Conservation (phyloP, 2,329 filamentous ascomycete species). For the Hypomyces perniciosus region DNA sequence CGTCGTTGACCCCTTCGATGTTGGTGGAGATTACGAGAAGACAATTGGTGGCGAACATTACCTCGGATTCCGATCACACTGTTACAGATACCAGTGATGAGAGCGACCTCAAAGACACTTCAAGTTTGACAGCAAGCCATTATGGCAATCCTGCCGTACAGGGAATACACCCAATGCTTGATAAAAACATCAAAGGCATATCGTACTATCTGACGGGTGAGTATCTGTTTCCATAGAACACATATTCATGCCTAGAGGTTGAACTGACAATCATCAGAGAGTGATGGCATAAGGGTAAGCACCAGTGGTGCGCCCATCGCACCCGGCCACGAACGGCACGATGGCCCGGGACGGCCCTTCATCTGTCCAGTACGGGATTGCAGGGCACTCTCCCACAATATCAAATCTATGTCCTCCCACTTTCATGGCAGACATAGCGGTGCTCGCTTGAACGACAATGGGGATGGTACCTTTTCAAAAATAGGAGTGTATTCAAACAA, state of each 20-base stretch:
- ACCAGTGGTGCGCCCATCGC: constrained; percentile 5
- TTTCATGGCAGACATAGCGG: constrained; percentile 10
- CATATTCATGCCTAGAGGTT: background rate
- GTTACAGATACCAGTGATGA: too few species aligned
- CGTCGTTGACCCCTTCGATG: too few species aligned
- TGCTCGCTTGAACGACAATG: constrained; percentile 32
- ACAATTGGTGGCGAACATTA: too few species aligned
- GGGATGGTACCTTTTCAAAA: constrained; percentile 33
- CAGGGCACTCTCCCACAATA: constrained; percentile 21
- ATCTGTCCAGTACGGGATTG: constrained; percentile 35
- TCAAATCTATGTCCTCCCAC: constrained; percentile 17
- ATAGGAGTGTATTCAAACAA: constrained; percentile 19
- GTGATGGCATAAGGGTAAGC: background rate
- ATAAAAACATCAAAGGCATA: too few species aligned
- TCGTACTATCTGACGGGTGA: too few species aligned
- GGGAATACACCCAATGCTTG: too few species aligned
- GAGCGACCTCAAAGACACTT: too few species aligned
- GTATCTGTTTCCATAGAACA: too few species aligned
- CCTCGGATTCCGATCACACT: too few species aligned
- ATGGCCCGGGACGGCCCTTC: constrained; percentile 19
- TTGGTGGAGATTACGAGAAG: too few species aligned
- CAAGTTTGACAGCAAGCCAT: too few species aligned
- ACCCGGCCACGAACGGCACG: constrained; percentile 1
- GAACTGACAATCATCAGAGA: background rate
- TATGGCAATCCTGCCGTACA: too few species aligned